Conservation (phyloP, 2,329 filamentous ascomycete genomes). For the Shiraia sp. region DNA sequence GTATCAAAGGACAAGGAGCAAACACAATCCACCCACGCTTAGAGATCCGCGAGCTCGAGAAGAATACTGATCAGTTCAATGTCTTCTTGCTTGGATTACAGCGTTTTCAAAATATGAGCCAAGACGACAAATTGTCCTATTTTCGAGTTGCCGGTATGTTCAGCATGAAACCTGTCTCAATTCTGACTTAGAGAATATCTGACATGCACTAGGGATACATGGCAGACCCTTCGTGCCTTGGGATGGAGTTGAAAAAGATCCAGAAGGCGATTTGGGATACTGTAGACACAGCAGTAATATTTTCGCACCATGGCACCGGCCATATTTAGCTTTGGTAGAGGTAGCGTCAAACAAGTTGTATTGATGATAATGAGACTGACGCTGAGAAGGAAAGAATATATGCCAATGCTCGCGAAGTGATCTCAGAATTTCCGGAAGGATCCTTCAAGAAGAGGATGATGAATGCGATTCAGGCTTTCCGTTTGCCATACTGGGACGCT, state of each 20-base stretch:
- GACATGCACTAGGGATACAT: constrained; percentile 69
- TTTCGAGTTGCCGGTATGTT: constrained; percentile 73
- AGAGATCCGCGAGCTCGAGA: constrained; percentile 69
- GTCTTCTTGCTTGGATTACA: constrained; percentile 74
- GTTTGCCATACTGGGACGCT: constrained; percentile 54
- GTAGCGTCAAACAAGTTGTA: constrained; percentile 33
- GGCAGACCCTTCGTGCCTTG: constrained; percentile 68
- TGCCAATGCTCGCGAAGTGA: constrained; percentile 42
- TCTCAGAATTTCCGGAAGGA: constrained; percentile 46
- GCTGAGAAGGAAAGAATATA: constrained; percentile 44
- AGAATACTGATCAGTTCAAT: constrained; percentile 68
- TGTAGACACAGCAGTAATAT: constrained; percentile 76
- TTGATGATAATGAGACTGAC: background rate
- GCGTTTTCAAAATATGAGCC: constrained; percentile 69
- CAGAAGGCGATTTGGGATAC: constrained; percentile 65
- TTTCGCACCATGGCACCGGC: constrained; percentile 81
- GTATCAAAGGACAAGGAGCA: constrained; percentile 19
- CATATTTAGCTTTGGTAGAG: constrained; percentile 69
- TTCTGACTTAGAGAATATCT: background rate
- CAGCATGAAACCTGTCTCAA: background rate
- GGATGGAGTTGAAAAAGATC: constrained; percentile 53
- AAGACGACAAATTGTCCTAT: constrained; percentile 69
- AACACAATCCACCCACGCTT: constrained; percentile 52
- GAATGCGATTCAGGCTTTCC: constrained; percentile 41
- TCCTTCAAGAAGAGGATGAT: constrained; percentile 42